Evolutionary conservation across 1,284 basidiomycete genomes (phyloP).

Genomic region (Albatrellus sp.): DNA sequence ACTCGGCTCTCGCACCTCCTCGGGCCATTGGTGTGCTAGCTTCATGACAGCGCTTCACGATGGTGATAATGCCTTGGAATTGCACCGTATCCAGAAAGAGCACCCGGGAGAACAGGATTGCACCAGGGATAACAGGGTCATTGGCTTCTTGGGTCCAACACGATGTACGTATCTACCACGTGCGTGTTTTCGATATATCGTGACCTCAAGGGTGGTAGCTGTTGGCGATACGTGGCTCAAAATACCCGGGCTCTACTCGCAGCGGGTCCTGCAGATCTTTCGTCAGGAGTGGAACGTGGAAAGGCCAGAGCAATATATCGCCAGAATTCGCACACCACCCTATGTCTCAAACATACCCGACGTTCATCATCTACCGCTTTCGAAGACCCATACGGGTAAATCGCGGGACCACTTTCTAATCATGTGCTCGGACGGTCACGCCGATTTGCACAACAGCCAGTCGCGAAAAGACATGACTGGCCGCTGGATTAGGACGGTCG

Average conservation of each 20-base stretch:
- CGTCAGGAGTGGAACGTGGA: conserved; percentile 34
- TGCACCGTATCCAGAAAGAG: conserved; percentile 32
- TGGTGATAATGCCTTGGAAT: conserved; percentile 34
- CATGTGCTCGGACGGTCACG: conserved; percentile 45
- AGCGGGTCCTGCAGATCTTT: conserved; percentile 35
- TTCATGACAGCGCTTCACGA: conserved; percentile 45
- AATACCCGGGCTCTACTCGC: conserved; percentile 42
- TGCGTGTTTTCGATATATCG: neutral
- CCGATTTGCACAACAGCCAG: conserved; percentile 34
- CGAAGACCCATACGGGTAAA: conserved; percentile 6
- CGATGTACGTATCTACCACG: conserved; percentile 30
- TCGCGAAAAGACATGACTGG: conserved; percentile 23
- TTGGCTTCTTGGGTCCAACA: conserved; percentile 55
- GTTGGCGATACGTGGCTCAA: conserved; percentile 56
- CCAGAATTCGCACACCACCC: conserved; percentile 42
- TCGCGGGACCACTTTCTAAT: conserved; percentile 23
- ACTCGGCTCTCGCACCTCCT: conserved; percentile 28
- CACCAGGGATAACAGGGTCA: conserved; percentile 37
- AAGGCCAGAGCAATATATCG: conserved; percentile 26
- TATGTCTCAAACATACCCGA: conserved; percentile 45
- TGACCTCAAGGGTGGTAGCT: conserved; percentile 23
- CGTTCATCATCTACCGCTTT: conserved; percentile 26
- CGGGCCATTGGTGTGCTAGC: conserved; percentile 28
- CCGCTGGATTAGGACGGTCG: conserved; percentile 29
- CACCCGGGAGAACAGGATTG: conserved; percentile 44